Percentiles rank a stretch among this genome's conserved stretches.
These are phyloP conservation scores for Geotrichum citri-aurantii DNA, from an alignment of 1,139 yeast species.

Conservation along the genomic window DNA sequence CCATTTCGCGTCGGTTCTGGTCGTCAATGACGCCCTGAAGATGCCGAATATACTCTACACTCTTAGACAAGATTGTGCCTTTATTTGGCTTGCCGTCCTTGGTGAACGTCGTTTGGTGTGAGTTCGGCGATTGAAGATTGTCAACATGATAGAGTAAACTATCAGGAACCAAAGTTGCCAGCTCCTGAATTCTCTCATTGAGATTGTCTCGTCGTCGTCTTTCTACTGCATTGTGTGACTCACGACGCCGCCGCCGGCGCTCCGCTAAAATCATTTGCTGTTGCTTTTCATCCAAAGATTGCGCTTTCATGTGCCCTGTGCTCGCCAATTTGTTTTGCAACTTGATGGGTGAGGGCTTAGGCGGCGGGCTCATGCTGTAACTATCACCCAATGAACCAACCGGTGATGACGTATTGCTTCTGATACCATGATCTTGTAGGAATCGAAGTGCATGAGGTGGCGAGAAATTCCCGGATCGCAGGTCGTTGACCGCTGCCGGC, in stretches of 20 bases:
- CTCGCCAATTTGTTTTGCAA: background rate
- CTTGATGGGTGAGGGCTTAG: conserved; percentile 2
- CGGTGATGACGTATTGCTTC: conserved; percentile 24
- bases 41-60: conserved; percentile 75
- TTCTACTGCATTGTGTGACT: conserved; percentile 43
- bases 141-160: conserved; percentile 42
- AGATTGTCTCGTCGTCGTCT: conserved; percentile 81
- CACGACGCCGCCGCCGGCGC: conserved; percentile 42
- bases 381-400: conserved; percentile 25
- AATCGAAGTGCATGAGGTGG: conserved; percentile 17
- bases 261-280: conserved; percentile 26
- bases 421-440: conserved; percentile 16
- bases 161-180: conserved; percentile 62
- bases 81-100: conserved; percentile 90
- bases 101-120: conserved; percentile 42
- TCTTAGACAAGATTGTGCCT: conserved; percentile 79
- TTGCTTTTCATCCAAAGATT: conserved; percentile 22
- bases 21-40: conserved; percentile 69
- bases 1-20: conserved; percentile 68
- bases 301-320: background rate
- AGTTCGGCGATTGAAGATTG: conserved; percentile 5
- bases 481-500: conserved; percentile 7
- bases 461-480: conserved; percentile 17
- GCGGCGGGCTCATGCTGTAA: conserved; percentile 11
- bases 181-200: conserved; percentile 81